Base-by-base conservation (phyloP, 2,329 filamentous ascomycete species). In the Nemania serpens region DNA sequence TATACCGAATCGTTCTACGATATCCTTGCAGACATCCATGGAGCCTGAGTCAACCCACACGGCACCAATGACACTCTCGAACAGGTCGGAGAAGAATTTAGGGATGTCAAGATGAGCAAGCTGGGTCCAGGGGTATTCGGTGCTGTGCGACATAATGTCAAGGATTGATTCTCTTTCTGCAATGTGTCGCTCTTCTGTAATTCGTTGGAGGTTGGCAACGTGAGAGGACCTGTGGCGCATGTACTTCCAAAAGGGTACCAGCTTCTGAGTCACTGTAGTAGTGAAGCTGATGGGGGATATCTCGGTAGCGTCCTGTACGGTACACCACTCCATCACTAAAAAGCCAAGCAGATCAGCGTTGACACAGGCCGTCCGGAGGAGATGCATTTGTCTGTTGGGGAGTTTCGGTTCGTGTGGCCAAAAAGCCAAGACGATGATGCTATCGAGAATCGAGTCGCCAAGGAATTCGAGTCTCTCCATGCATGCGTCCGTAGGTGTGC, bases 401-500 rank as follows among this genome's bases (percentile, higher is more conserved):
- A 86, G 70, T 2, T 81, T 76, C 0, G 77, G 76, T 1, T 72
- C 66, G 12, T 74, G 66, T 2, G 72, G 69, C 73, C 85, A 90
- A 5, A 94, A 76, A n/a, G 77, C 80, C 0, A 77, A 79, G 7
- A 91, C 86, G 50, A 97, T 79, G 57, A 97, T 79, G 67, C 87
- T 84, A 74, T 98, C 94, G 0, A 98, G 84, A 2, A 97, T 80
- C 0, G 92, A 85, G 68, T 98, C 94, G 1, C 94, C 94, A 0
- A 97, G 78, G 69, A 95, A 97, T 71, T 97, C 94, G 1, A 97
- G 82, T 0, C 93, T 85, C 66, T 97, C 90, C 12, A 86, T 82
- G 20, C 76, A 80, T 2, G 79, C 79, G 10, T 62, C 69, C 2
- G 58, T 47, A 1, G 65, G 61, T 13, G 61, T 79, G 52, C 80